Base-by-base conservation (phyloP, 2,329 filamentous ascomycete species). In the Microascus cirrosus region DNA sequence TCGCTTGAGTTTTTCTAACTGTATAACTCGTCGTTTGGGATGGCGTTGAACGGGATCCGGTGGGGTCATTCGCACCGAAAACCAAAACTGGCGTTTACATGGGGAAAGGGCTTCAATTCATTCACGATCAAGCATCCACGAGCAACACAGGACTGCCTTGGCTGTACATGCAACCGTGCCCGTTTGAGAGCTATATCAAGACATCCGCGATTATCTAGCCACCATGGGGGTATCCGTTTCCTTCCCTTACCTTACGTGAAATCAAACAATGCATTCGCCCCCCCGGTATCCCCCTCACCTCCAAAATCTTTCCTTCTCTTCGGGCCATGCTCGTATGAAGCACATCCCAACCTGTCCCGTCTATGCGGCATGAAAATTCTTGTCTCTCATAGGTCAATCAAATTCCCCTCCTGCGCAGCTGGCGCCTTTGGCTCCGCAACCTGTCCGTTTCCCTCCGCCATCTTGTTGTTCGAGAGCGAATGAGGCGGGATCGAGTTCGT, bases 401-500 rank as follows among this genome's bases (percentile, higher is more conserved):
- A 71, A 61, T 53, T 42, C 18, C n/a, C 36, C 13, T 55, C 35
- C 54, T 45, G 18, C 7, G 35, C 18, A 18, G 54, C 8, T 22
- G 35, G 3, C 13, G 36, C 12, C 45, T 32, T 8, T 8, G 36
- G 18, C 13, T 13, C 36, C 36, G 36, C 10, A 42, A 13, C 36
- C 36, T 54, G n/a, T 18, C 10, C 51, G 24, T 53, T 42, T 13
- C 36, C 36, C 36, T 42, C 36, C 36, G 6, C 20, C 11, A 4
- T 22, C 20, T 22, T 20, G 45, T 50, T 22, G 20, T 24, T 50
- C 20, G 45, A 50, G 45, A 20, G n/a, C 20, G 54, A 45, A 63
- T 13, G 66, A 59, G 80, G 75, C 60, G 84, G 80, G 59, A 87
- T 83, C 62, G 79, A 68, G 63, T 81, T 80, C 68, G 77, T 74